Evolutionary conservation across 2,329 filamentous ascomycete genomes (phyloP).

Genomic region (Paraphoma chrysanthemicola): DNA sequence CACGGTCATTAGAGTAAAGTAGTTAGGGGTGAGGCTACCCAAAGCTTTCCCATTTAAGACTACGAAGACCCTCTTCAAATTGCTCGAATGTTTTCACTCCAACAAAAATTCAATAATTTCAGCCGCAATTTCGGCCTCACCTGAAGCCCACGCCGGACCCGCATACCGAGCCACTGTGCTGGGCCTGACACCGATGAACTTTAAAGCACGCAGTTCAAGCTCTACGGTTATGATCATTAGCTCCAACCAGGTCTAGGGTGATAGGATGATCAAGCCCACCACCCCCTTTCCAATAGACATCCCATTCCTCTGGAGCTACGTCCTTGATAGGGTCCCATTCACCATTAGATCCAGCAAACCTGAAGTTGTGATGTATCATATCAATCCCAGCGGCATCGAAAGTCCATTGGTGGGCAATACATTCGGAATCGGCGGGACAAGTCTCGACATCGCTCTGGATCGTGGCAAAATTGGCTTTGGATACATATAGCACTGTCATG

Average conservation of each 20-base stretch:
- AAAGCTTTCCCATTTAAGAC: too few relatives aligned
- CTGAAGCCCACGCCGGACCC: too few relatives aligned
- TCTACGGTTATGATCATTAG: background rate
- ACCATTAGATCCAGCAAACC: conserved; percentile 19
- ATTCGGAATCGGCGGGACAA: conserved; percentile 19
- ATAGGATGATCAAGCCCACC: conserved; percentile 9
- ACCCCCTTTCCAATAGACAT: conserved; percentile 26
- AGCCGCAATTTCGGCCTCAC: too few relatives aligned
- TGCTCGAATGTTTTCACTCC: too few relatives aligned
- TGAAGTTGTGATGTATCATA: conserved; percentile 5
- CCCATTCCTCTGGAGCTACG: conserved; percentile 23
- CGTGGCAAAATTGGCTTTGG: conserved; percentile 5
- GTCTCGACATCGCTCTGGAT: conserved; percentile 7
- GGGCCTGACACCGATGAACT: too few relatives aligned
- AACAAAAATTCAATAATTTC: too few relatives aligned
- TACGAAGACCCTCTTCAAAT: too few relatives aligned
- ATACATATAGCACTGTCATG: conserved; percentile 17
- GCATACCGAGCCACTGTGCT: too few relatives aligned
- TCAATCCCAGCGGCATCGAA: conserved; percentile 2
- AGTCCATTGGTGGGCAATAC: conserved; percentile 18
- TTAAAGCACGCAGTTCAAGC: too few relatives aligned
- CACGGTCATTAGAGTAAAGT: too few relatives aligned
- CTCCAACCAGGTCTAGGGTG: conserved; percentile 12
- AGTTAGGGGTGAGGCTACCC: too few relatives aligned
- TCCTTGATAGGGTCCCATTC: conserved; percentile 25